Evolutionary conservation across 2,329 filamentous ascomycete species (phyloP), one percentile per base, ranked within the genome.

Genomic region (Aspergillus brunneoviolaceus): DNA sequence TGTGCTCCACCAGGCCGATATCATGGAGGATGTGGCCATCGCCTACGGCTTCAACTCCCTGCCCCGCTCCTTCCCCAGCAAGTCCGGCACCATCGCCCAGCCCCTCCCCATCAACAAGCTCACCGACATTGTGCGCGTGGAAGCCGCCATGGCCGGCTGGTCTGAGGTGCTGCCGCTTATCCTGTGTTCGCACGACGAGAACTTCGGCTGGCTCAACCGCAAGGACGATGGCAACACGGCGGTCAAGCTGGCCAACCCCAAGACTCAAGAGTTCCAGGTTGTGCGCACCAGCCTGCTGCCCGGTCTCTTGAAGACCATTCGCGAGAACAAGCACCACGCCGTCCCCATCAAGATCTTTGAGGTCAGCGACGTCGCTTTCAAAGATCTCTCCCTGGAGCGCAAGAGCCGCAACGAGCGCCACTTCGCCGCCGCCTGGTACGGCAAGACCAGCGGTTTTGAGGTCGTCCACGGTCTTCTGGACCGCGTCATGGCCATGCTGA

Each of bases 11-110:
- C 90, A 97, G 73, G 96, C 92, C 70, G 95, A 99, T 74, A 91
- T 99, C 67, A 99, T 99, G 94, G 95, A 99, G 80, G 96, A 99
- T 74, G 88, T 96, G 21, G 95, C 92, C 47, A 95, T 99, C 65
- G 92, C 92, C 56, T 97, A 98, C 76, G 95, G 96, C 66, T 99
- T 96, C 85, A 99, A 99, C 83, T 92, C 90, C 64, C 88, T 99
- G 19, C 93, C 94, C 1, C 89, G 92, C 55, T 87, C 89, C 52
- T 92, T 94, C 71, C 92, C 93, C 9, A 92, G 88, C 76, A 93
- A 92, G 72, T 89, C 90, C 25, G 90, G 89, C 58, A 95, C 92
- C 5, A 87, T 97, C 62, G 96, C 91, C 51, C 89, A 92, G 59
- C 92, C 93, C 10, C 84, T 98, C 10, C 86, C 87, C 61, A 89